These are phyloP conservation scores for Anastatica hierochuntica DNA, from an alignment of 345 rosid species.

Conservation along the genomic window DNA sequence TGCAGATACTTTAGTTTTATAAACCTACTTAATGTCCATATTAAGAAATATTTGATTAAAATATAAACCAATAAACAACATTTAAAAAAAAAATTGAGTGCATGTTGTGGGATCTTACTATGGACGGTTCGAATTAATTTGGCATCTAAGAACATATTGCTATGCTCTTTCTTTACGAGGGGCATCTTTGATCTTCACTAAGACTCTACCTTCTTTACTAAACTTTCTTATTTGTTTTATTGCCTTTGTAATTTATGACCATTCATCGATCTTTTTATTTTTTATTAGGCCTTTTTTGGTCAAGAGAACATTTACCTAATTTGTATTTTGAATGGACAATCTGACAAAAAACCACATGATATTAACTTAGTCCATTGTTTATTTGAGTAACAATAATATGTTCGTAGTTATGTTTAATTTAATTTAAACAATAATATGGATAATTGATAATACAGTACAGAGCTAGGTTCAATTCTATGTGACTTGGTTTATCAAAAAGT, in stretches of 20 bases:
- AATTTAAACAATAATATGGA: too few species aligned
- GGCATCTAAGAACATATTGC: slow-evolving; percentile 17
- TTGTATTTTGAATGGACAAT: slow-evolving; percentile 20
- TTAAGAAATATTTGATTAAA: neutral
- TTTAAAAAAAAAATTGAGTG: slow-evolving; percentile 8
- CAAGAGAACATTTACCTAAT: slow-evolving; percentile 28
- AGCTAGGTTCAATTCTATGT: too few species aligned
- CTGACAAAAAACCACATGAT: neutral
- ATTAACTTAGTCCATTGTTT: neutral
- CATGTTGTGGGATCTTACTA: slow-evolving; percentile 6
- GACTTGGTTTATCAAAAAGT: too few species aligned
- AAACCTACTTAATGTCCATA: neutral
- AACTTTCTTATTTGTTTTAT: neutral
- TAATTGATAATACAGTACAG: too few species aligned
- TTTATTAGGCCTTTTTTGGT: slow-evolving; percentile 12
- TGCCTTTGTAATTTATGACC: slow-evolving; percentile 18
- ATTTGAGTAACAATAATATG: too few species aligned
- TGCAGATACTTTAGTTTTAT: neutral
- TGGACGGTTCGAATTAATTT: slow-evolving; percentile 26
- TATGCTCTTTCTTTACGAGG: slow-evolving; percentile 16
- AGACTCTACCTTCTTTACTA: slow-evolving; percentile 20
- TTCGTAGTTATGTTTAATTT: too few species aligned
- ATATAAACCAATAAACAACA: slow-evolving; percentile 12
- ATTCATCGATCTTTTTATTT: slow-evolving; percentile 11
- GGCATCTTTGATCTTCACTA: slow-evolving; percentile 31